Evolutionary conservation across 2,329 filamentous ascomycete species (phyloP).

Genomic region (Trichoderma harzianum): DNA sequence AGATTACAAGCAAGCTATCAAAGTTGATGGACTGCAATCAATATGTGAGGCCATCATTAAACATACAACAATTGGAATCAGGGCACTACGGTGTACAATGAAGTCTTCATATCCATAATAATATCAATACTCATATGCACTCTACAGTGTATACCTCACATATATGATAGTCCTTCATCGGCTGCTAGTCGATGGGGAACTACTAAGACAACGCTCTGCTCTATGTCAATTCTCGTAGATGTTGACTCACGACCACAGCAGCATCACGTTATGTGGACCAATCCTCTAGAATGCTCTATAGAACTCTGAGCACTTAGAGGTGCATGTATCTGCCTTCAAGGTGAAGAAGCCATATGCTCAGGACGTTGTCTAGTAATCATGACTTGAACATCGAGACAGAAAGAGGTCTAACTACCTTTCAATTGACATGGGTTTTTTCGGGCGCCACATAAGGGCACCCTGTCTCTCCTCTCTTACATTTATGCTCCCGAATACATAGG

Average conservation of each 20-base stretch:
- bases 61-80: neutral
- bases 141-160: rapidly evolving
- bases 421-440: neutral
- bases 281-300: neutral
- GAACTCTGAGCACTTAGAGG: neutral
- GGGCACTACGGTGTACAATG: neutral
- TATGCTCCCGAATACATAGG: neutral
- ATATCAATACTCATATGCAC: neutral
- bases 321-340: neutral
- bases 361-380: rapidly evolving
- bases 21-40: neutral
- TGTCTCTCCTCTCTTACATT: neutral
- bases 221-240: neutral
- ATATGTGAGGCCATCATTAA: neutral
- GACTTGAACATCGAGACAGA: neutral
- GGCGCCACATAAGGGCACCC: rapidly evolving
- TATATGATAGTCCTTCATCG: neutral
- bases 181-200: neutral
- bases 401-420: neutral
- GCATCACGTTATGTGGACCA: neutral
- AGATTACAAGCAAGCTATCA: neutral
- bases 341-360: neutral
- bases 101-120: neutral
- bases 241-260: neutral
- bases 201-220: neutral